These are phyloP conservation scores for Saccharomycopsis microspora DNA, from an alignment of 805 yeast genomes.

Conservation along the genomic window DNA sequence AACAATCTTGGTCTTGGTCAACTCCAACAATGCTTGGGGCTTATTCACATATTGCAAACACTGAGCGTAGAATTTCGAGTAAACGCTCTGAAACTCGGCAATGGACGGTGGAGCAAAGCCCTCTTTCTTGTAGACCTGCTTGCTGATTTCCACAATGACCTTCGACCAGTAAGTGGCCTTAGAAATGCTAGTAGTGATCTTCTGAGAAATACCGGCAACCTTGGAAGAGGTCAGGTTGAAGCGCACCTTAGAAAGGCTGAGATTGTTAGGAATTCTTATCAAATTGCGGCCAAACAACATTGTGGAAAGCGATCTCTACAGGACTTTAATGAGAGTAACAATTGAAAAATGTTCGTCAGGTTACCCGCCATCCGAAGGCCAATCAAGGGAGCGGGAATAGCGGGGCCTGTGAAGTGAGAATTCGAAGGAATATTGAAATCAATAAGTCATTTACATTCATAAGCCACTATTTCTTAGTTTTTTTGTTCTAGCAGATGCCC, in stretches of 20 bases:
- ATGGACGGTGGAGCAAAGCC: slow-evolving; percentile 84
- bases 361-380: too few relatives aligned
- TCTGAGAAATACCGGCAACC: slow-evolving; percentile 19
- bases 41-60: slow-evolving; percentile 34
- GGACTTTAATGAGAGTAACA: too few relatives aligned
- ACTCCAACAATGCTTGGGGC: slow-evolving; percentile 47
- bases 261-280: background rate
- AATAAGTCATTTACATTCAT: too few relatives aligned
- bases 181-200: slow-evolving; percentile 19
- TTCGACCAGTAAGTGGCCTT: slow-evolving; percentile 63
- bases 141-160: slow-evolving; percentile 52
- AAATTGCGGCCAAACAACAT: slow-evolving; percentile 3
- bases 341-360: too few relatives aligned
- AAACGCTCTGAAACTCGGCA: slow-evolving; percentile 67
- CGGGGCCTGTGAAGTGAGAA: too few relatives aligned
- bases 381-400: too few relatives aligned
- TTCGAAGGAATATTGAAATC: too few relatives aligned
- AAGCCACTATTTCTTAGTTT: too few relatives aligned
- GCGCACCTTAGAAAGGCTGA: slow-evolving; percentile 19
- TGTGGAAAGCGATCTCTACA: background rate
- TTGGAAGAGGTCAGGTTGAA: slow-evolving; percentile 24
- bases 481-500: too few relatives aligned
- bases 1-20: slow-evolving; percentile 33
- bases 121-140: slow-evolving; percentile 81
- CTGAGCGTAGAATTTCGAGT: slow-evolving; percentile 39